Evolutionary conservation across 2,329 filamentous ascomycete species (phyloP).

Genomic region (Macrophomina tecta): DNA sequence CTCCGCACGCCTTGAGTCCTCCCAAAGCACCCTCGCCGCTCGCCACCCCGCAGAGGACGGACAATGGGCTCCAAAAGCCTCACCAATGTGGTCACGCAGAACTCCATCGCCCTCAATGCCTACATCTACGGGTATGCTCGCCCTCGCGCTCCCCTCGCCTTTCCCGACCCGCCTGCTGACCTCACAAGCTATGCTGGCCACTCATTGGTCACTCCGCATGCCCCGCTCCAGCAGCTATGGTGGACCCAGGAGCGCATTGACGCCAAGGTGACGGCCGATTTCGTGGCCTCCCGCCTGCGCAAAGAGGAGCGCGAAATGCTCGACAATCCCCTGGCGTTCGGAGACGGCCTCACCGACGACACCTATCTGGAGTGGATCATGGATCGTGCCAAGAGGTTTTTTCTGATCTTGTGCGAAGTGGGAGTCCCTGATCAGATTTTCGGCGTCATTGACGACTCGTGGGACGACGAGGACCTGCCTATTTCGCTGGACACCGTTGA

Average conservation of each 20-base stretch:
- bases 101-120: constrained; percentile 55
- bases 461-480: constrained; percentile 78
- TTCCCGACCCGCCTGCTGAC: not conserved
- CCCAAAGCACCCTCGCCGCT: not conserved
- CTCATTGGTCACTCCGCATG: constrained; percentile 57
- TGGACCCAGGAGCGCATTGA: constrained; percentile 75
- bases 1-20: not conserved
- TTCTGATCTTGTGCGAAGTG: constrained; percentile 73
- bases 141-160: not conserved
- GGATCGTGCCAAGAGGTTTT: constrained; percentile 70
- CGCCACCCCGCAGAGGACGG: constrained; percentile 20
- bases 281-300: constrained; percentile 68
- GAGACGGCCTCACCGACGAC: constrained; percentile 71
- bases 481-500: constrained; percentile 69
- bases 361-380: constrained; percentile 83
- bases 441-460: constrained; percentile 74
- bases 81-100: constrained; percentile 50
- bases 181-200: constrained; percentile 47
- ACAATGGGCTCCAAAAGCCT: constrained; percentile 46
- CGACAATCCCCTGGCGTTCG: constrained; percentile 68
- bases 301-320: constrained; percentile 68
- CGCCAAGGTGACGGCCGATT: constrained; percentile 70
- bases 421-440: constrained; percentile 77
- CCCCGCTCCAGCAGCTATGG: constrained; percentile 63
- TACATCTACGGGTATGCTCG: constrained; percentile 54